phyloP scores from a whole-genome alignment of 257 asterid species.

The Solanum arcanum region DNA sequence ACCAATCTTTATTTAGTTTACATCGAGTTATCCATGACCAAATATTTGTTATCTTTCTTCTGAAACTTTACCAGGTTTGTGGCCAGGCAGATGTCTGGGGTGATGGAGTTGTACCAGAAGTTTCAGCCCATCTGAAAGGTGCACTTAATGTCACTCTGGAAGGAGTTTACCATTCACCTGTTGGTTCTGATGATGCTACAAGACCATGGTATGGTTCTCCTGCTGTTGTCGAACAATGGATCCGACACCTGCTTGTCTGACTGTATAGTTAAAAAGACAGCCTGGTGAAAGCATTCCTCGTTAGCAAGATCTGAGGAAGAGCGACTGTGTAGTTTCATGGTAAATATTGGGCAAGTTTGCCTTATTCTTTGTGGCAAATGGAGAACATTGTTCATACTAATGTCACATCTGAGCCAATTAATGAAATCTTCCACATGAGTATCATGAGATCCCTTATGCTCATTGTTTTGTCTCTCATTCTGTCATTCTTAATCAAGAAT shows the following conservation, averaged over 20 bases:
- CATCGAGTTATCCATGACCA: neutral
- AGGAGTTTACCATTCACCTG: slow-evolving; percentile 81
- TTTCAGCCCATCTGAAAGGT: slow-evolving; percentile 87
- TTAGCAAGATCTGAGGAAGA: neutral
- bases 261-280: neutral
- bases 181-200: slow-evolving; percentile 62
- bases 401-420: neutral
- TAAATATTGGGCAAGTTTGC: neutral
- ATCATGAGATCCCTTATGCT: neutral
- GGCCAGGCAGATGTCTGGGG: slow-evolving; percentile 94
- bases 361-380: slow-evolving; percentile 3
- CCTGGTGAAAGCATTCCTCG: neutral
- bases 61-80: slow-evolving; percentile 47
- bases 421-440: neutral
- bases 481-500: neutral
- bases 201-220: slow-evolving; percentile 97
- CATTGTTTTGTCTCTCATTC: neutral
- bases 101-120: slow-evolving; percentile 84
- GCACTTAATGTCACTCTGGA: slow-evolving; percentile 67
- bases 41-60: neutral
- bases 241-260: slow-evolving; percentile 59
- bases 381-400: neutral
- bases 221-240: slow-evolving; percentile 69
- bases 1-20: neutral
- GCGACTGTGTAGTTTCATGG: neutral